phyloP scores from a whole-genome alignment of 192 early-diverging fungal species.

The Martensiomyces pterosporus region DNA sequence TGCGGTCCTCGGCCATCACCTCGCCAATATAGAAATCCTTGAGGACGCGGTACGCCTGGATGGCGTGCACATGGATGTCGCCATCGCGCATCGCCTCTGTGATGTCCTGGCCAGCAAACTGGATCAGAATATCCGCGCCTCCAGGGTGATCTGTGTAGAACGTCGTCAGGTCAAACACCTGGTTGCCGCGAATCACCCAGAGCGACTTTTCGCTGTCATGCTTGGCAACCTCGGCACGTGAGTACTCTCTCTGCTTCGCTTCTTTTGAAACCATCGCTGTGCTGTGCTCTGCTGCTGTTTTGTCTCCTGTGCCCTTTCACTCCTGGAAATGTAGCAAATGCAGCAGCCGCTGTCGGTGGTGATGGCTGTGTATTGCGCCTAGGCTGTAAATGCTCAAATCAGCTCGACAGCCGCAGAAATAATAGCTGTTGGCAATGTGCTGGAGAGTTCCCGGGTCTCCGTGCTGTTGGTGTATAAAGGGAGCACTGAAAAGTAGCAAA shows the following conservation, averaged over 20 bases:
- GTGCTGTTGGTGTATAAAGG: no score
- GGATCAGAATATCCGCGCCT: constrained; percentile 81
- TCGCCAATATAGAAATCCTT: constrained; percentile 78
- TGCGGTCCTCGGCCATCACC: constrained; percentile 48
- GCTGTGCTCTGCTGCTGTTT: no score
- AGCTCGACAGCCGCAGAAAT: no score
- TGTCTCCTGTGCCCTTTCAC: no score
- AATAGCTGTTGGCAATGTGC: no score
- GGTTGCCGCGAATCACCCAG: constrained; percentile 78
- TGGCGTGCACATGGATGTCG: constrained; percentile 72
- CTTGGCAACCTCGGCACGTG: constrained; percentile 62
- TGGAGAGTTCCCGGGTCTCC: no score
- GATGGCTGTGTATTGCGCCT: no score
- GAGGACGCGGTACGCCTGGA: constrained; percentile 82
- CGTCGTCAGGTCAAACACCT: constrained; percentile 83
- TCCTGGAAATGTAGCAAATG: no score
- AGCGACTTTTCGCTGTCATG: constrained; percentile 69
- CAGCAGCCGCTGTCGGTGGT: no score
- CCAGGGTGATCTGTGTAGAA: constrained; percentile 93
- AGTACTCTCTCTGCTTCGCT: constrained; percentile 50
- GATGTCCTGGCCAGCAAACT: constrained; percentile 86
- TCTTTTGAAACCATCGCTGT: background rate
- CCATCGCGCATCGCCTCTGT: constrained; percentile 73
- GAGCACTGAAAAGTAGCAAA: no score
- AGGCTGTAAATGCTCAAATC: no score